phyloP scores from a whole-genome alignment of 2,329 filamentous ascomycete species.

The Ophiosphaerella narmari region DNA sequence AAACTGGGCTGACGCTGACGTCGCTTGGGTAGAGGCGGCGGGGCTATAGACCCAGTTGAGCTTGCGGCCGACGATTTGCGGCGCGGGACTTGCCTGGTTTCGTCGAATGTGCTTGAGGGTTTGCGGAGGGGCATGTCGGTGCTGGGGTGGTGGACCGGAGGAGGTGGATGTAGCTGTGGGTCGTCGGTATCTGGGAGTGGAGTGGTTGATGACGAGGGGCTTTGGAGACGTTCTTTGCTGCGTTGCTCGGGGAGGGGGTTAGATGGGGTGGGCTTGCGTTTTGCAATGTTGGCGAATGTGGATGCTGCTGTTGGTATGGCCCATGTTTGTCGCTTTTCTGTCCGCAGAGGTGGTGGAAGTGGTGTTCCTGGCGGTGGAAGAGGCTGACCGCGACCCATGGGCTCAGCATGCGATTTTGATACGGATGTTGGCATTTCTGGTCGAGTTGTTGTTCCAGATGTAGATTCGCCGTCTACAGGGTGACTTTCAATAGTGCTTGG shows the following conservation, averaged over 20 bases:
- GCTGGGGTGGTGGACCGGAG: neutral
- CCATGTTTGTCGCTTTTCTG: conserved; percentile 57
- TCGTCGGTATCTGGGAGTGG: no score
- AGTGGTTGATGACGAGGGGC: conserved; percentile 1
- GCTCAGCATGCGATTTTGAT: conserved; percentile 57
- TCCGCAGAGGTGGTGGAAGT: conserved; percentile 70
- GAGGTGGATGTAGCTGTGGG: neutral
- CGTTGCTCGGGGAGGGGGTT: conserved; percentile 5
- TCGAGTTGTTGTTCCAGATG: conserved; percentile 4
- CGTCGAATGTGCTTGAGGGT: neutral
- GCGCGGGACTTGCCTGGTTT: conserved; percentile 3
- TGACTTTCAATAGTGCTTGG: conserved; percentile 15
- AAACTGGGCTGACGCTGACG: conserved; percentile 44
- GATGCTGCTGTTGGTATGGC: conserved; percentile 54
- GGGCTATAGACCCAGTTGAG: conserved; percentile 13
- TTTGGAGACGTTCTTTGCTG: conserved; percentile 14
- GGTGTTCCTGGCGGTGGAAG: conserved; percentile 81
- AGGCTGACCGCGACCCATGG: conserved; percentile 82
- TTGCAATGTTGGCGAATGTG: conserved; percentile 54
- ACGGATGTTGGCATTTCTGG: conserved; percentile 9
- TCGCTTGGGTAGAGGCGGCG: conserved; percentile 56
- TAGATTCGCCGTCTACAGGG: conserved; percentile 7
- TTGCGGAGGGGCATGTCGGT: neutral
- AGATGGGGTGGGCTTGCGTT: conserved; percentile 60
- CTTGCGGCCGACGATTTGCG: conserved; percentile 17